A percentile compares a stretch with the other conserved stretches of the same genome.
phyloP scores from a whole-genome alignment of 768 basidiomycete genomes.

The Pleurotus giganteus region DNA sequence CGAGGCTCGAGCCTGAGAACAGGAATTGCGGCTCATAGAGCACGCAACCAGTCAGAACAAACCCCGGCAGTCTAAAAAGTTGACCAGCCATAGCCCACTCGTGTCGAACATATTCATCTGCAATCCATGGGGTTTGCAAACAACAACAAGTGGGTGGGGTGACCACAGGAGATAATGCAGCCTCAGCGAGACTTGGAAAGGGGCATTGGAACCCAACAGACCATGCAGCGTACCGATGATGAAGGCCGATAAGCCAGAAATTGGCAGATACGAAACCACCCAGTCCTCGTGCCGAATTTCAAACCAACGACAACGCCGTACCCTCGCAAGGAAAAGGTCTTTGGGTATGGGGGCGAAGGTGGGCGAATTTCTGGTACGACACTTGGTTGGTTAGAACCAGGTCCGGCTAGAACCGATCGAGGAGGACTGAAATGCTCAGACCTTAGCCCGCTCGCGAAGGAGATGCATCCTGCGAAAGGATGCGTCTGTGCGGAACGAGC shows the following conservation, averaged over 20 bases:
- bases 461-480: slow-evolving; percentile 17
- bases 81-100: too few species aligned
- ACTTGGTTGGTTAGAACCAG: slow-evolving; percentile 54
- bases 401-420: slow-evolving; percentile 61
- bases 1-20: too few species aligned
- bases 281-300: slow-evolving; percentile 56
- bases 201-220: too few species aligned
- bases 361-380: slow-evolving; percentile 67
- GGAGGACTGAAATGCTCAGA: slow-evolving; percentile 72
- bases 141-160: too few species aligned
- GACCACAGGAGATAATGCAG: too few species aligned
- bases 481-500: slow-evolving; percentile 58
- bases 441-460: slow-evolving; percentile 77
- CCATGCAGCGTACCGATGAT: slow-evolving; percentile 11
- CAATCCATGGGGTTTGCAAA: too few species aligned
- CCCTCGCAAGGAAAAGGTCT: slow-evolving; percentile 40
- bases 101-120: too few species aligned
- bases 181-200: too few species aligned
- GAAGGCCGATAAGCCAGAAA: slow-evolving; percentile 8
- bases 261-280: slow-evolving; percentile 27
- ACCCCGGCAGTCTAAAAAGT: too few species aligned
- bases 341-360: slow-evolving; percentile 29
- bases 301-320: slow-evolving; percentile 36
- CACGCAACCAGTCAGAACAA: too few species aligned
- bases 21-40: too few species aligned